These are phyloP conservation scores for Streptanthus diversifolius DNA, from an alignment of 345 rosid genomes.

Conservation along the genomic window DNA sequence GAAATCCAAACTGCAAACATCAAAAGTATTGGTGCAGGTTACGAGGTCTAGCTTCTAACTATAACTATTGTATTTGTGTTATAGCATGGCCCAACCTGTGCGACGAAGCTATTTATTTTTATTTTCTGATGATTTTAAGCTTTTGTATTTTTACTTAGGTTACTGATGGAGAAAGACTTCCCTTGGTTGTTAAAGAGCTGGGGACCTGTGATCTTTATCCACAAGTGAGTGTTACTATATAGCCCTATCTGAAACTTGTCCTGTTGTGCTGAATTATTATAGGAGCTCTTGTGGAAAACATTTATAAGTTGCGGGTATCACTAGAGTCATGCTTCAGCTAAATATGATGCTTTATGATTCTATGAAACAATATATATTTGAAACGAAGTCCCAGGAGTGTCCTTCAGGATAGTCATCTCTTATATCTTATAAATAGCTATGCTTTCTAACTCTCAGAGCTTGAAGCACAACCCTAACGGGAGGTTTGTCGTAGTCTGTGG, in stretches of 20 bases:
- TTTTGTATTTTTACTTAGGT: slow-evolving; percentile 48
- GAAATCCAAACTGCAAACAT: slow-evolving; percentile 98
- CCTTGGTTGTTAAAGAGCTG: slow-evolving; percentile 94
- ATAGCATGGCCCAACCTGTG: slow-evolving; percentile 11
- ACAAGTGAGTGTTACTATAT: slow-evolving; percentile 61
- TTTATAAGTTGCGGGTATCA: slow-evolving; percentile 2
- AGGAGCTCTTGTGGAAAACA: background rate
- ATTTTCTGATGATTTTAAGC: slow-evolving; percentile 16
- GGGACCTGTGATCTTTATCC: slow-evolving; percentile 99
- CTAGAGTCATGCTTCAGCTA: slow-evolving; percentile 8
- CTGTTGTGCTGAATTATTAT: background rate
- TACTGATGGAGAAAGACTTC: slow-evolving; percentile 97
- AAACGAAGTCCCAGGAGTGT: slow-evolving; percentile 2
- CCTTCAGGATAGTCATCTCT: background rate
- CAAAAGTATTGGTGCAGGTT: slow-evolving; percentile 93
- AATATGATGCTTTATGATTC: background rate
- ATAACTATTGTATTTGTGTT: background rate
- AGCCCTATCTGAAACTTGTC: background rate
- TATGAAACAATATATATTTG: slow-evolving; percentile 6
- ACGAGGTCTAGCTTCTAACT: slow-evolving; percentile 57
- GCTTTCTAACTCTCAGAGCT: slow-evolving; percentile 50
- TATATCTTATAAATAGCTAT: slow-evolving; percentile 1
- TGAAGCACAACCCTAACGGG: slow-evolving; percentile 97
- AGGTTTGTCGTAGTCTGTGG: slow-evolving; percentile 98
- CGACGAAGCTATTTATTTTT: slow-evolving; percentile 3